A percentile compares a stretch with the other conserved stretches of the same genome.
phyloP scores from a whole-genome alignment of 495 filamentous ascomycete species.

The Umbilicaria muhlenbergii region DNA sequence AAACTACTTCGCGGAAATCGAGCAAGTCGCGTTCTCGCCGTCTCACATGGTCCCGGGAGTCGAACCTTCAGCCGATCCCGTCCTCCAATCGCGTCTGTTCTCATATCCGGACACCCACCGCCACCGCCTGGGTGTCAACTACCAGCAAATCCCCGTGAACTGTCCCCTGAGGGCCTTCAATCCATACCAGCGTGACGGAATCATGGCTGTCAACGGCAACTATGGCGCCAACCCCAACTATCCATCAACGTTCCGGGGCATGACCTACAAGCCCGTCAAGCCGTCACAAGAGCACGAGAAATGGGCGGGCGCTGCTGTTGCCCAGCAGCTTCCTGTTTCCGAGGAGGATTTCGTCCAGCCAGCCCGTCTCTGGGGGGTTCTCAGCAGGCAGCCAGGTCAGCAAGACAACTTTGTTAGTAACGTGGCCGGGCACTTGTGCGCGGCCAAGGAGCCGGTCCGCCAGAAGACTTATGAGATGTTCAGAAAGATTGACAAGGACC shows the following conservation, averaged over 20 bases:
- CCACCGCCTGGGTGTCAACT: constrained; percentile 66
- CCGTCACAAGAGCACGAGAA: constrained; percentile 46
- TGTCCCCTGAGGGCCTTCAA: constrained; percentile 52
- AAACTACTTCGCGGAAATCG: constrained; percentile 67
- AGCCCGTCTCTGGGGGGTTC: constrained; percentile 47
- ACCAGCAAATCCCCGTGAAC: constrained; percentile 76
- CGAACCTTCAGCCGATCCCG: constrained; percentile 59
- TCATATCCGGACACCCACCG: constrained; percentile 70
- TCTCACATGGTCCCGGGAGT: constrained; percentile 61
- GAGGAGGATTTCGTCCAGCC: constrained; percentile 51
- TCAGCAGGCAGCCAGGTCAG: constrained; percentile 42
- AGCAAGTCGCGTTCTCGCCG: constrained; percentile 82
- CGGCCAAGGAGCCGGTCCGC: constrained; percentile 34
- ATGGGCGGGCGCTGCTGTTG: constrained; percentile 35
- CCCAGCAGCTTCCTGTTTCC: constrained; percentile 29
- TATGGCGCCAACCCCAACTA: constrained; percentile 58
- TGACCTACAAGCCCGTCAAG: constrained; percentile 42
- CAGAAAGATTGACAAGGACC: constrained; percentile 12
- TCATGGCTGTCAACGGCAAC: constrained; percentile 53
- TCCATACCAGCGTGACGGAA: constrained; percentile 61
- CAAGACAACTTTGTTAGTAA: constrained; percentile 54
- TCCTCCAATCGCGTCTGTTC: constrained; percentile 68
- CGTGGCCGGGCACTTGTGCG: constrained; percentile 36
- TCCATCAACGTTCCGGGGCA: constrained; percentile 42
- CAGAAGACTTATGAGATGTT: constrained; percentile 43